phyloP scores from a whole-genome alignment of 192 early-diverging fungal species.

The Coemansia sp. region DNA sequence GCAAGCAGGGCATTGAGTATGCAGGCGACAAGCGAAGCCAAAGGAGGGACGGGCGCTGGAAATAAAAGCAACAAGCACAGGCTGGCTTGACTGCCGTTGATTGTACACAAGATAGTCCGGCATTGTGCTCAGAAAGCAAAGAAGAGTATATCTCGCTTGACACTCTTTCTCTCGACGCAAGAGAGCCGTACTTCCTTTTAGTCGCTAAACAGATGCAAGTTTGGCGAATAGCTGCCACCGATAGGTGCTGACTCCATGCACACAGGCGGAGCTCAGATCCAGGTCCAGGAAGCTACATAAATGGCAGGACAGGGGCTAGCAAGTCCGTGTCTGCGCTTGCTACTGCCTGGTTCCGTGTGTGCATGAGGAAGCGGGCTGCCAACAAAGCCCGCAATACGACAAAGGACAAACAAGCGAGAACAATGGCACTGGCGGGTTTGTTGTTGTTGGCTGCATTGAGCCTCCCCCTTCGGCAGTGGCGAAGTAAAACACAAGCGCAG shows the following conservation, averaged over 20 bases:
- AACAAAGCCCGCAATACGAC: neutral
- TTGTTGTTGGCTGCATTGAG: slow-evolving; percentile 8
- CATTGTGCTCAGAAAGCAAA: too few species aligned
- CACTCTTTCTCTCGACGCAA: too few species aligned
- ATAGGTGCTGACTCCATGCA: too few species aligned
- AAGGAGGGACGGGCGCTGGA: neutral
- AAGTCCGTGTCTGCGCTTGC: slow-evolving; percentile 1
- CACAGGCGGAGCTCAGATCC: too few species aligned
- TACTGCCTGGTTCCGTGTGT: neutral
- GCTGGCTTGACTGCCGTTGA: too few species aligned
- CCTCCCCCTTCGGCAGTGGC: neutral
- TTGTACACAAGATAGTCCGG: too few species aligned
- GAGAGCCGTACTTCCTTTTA: too few species aligned
- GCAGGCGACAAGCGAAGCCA: too few species aligned
- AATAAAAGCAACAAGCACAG: neutral
- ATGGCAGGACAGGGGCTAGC: neutral
- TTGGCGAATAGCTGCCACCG: too few species aligned
- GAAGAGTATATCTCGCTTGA: too few species aligned
- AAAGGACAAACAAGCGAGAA: neutral
- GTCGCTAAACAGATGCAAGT: too few species aligned
- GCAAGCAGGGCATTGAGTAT: neutral
- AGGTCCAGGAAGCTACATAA: too few species aligned
- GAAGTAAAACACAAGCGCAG: neutral
- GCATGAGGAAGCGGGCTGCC: neutral
- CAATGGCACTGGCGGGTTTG: neutral